A percentile compares a stretch with the other conserved stretches of the same genome.
phyloP scores from a whole-genome alignment of 768 basidiomycete genomes.

The Trametes elegans region DNA sequence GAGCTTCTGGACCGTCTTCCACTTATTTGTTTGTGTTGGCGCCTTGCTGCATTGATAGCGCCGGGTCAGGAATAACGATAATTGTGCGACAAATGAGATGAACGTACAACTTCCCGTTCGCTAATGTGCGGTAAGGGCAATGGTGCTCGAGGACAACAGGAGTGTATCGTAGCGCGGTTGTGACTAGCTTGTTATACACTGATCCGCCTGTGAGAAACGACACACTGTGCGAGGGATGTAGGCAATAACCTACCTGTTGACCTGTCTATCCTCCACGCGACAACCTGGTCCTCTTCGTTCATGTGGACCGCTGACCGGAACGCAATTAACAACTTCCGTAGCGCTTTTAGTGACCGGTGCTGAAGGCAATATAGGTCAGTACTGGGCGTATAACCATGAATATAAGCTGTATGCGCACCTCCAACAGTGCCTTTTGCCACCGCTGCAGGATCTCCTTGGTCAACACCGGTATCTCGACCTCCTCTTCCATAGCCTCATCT shows the following conservation, averaged over 20 bases:
- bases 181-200: constrained; percentile 96
- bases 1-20: constrained; percentile 82
- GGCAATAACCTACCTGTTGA: constrained; percentile 61
- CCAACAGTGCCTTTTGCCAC: constrained; percentile 89
- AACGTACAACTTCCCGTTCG: constrained; percentile 84
- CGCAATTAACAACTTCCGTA: constrained; percentile 82
- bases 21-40: constrained; percentile 76
- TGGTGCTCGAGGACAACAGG: constrained; percentile 88
- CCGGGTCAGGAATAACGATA: background rate
- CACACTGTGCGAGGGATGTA: background rate
- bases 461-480: constrained; percentile 50
- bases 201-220: background rate
- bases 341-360: constrained; percentile 82
- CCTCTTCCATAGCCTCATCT: constrained; percentile 45
- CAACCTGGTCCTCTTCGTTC: constrained; percentile 78
- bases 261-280: constrained; percentile 87
- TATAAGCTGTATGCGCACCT: constrained; percentile 52
- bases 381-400: background rate
- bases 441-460: constrained; percentile 66
- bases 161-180: constrained; percentile 84
- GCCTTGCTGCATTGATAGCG: constrained; percentile 79
- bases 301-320: constrained; percentile 90
- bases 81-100: background rate
- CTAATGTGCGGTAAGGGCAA: constrained; percentile 78
- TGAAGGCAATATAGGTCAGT: constrained; percentile 31